Evolutionary conservation across 2,329 filamentous ascomycete species (phyloP), one percentile per base, ranked within the genome.

Genomic region (Pseudogymnoascus sp.): DNA sequence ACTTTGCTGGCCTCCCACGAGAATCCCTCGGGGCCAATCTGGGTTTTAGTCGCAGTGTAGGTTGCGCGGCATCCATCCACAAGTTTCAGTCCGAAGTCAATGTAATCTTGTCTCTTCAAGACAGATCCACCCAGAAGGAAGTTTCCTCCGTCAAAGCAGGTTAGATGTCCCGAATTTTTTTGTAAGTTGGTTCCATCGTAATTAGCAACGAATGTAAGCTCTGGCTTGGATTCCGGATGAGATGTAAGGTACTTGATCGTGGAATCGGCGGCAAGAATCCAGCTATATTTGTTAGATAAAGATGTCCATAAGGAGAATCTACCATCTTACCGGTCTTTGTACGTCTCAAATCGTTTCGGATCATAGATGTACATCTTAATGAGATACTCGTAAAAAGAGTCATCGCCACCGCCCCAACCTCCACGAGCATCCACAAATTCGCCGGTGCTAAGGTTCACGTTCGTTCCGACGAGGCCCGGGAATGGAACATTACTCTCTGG

Each of bases 331-430:
- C 47, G 83, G 64, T 92, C 86, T 67, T 80, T 84, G 75, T 93
- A 91, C 2, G 73, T 64, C 1, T 69, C 73, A 68, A 89, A 95
- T 2, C 83, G 79, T 5, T 72, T 67, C 0, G 83, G 78, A 69
- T 93, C 87, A 71, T 95, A 95, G 60, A 93, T 74, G 68, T 86
- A 95, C 89, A 94, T 93, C 77, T 96, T 96, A 73, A 96, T 87
- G 32, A 96, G 81, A 69, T 95, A 95, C 74, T 95, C 90, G 75
- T 95, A 96, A 75, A 87, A 95, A 43, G 85, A 90, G 72, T 95
- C 90, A 30, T 81, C 82, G 6, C 88, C 87, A 58, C 87, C 90
- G 38, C 83, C 81, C 90, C 90, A 96, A 47, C 89, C 88, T 59
- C 91, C 90, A 1, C 66, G 69, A 22, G 80, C 80, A 69, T 93